Percentiles rank a stretch among this genome's conserved stretches.
Conservation (phyloP, 805 yeast species). For the Sugiyamaella americana region DNA sequence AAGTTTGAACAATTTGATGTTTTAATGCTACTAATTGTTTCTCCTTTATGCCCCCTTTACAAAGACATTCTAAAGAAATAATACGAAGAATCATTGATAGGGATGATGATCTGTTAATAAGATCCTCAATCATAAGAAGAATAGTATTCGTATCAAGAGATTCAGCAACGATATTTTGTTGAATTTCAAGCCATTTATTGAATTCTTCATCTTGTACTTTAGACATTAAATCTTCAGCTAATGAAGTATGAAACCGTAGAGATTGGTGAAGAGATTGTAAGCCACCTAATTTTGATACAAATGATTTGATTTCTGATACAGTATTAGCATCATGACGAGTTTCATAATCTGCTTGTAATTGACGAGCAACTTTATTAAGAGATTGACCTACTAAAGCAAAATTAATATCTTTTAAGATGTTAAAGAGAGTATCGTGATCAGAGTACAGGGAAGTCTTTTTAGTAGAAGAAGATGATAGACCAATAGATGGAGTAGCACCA, state of each 20-base stretch:
- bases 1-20: slow-evolving; percentile 52
- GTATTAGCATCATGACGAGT: slow-evolving; percentile 50
- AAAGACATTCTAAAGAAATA: slow-evolving; percentile 51
- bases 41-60: slow-evolving; percentile 62
- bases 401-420: slow-evolving; percentile 54
- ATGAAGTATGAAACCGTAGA: slow-evolving; percentile 71
- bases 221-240: slow-evolving; percentile 48
- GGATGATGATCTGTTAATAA: slow-evolving; percentile 43
- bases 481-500: neutral
- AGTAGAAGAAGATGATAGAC: neutral
- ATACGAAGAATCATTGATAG: slow-evolving; percentile 45
- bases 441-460: slow-evolving; percentile 25
- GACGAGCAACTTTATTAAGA: slow-evolving; percentile 64
- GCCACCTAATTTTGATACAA: slow-evolving; percentile 63
- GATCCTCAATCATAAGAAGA: slow-evolving; percentile 38
- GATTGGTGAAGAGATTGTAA: slow-evolving; percentile 65
- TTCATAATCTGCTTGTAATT: slow-evolving; percentile 63
- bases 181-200: slow-evolving; percentile 28
- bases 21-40: slow-evolving; percentile 53
- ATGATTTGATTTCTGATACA: slow-evolving; percentile 58
- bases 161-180: slow-evolving; percentile 60
- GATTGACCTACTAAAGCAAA: slow-evolving; percentile 74
- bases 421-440: slow-evolving; percentile 43
- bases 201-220: slow-evolving; percentile 36
- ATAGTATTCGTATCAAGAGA: slow-evolving; percentile 38